Base-by-base conservation (phyloP, 345 rosid species). In the Eucalyptus virginea region DNA sequence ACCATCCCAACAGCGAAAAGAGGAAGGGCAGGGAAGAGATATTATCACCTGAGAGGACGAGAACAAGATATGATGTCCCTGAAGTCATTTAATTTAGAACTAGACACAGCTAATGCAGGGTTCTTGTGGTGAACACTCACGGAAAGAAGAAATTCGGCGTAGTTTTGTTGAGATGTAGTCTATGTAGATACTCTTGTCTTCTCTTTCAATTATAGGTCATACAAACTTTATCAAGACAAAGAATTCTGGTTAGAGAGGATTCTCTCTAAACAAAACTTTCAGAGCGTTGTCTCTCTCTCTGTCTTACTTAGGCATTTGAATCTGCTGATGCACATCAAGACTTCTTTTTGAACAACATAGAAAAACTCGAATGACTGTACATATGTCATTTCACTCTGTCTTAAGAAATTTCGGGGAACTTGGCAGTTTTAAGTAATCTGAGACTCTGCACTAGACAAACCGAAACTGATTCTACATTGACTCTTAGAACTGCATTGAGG, bases 11-110 rank as follows among this genome's bases (percentile, higher is more conserved):
- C 83, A 92, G 92, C 48, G 92, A 93, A 42, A 87, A 87, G 90
- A 94, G 94, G 89, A 94, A 93, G 89, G 91, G 89, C 26, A 90
- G 88, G 50, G 93, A 89, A 88, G 94, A 93, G 69, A 91, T 88
- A 49, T 86, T 86, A 49, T 90, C 94, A 24, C 85, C 91, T 30
- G 94, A 90, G 24, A 90, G 89, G 89, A 86, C 94, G 86, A 92
- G 90, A 89, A 62, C 92, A 45, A 90, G 92, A 90, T 92, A 89
- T 54, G 86, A 86, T 86, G 58, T 86, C 85, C 47, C 85, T 77
- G 47, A 21, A 77, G 47, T 40, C 47, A 40, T 77, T 77, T 72
- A 72, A 24, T 37, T 37, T 42, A 77, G 47, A 77, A 77, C 47
- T 40, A 77, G 85, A 77, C 44, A 23, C 85, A 77, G 47, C 47